Conservation (phyloP, 495 filamentous ascomycete genomes). For the Talaromyces liani region DNA sequence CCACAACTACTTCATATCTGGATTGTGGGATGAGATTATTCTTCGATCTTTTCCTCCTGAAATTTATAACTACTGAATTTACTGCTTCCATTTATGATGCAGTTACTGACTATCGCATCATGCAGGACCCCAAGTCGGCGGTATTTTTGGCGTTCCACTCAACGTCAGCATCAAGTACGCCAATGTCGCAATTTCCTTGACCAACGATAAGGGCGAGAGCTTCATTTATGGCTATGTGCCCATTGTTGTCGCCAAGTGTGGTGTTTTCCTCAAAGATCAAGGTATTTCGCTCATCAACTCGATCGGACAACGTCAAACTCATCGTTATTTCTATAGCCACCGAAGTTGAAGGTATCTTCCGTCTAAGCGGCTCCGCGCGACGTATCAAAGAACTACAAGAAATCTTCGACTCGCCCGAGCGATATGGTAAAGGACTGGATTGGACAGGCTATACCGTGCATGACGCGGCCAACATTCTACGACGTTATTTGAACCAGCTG, state of each 20-base stretch:
- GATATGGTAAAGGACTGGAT: constrained; percentile 93
- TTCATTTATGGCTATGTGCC: constrained; percentile 99
- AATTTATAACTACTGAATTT: background rate
- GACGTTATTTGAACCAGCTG: constrained; percentile 89
- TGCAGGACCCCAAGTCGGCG: constrained; percentile 19
- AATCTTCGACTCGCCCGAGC: constrained; percentile 88
- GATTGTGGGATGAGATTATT: background rate
- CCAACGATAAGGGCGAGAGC: constrained; percentile 81
- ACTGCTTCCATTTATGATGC: background rate
- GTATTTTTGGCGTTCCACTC: constrained; percentile 93
- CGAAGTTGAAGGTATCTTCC: constrained; percentile 95
- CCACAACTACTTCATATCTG: no score
- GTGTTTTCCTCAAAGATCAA: constrained; percentile 97
- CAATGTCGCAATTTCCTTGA: constrained; percentile 95
- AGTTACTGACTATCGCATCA: background rate
- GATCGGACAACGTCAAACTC: background rate
- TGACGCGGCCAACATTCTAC: constrained; percentile 94
- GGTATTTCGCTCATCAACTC: constrained; percentile 43
- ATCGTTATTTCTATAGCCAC: constrained; percentile 57
- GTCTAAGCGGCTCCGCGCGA: constrained; percentile 92
- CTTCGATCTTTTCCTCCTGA: background rate
- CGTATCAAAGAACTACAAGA: constrained; percentile 93
- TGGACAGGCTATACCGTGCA: constrained; percentile 99
- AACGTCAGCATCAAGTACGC: constrained; percentile 94
- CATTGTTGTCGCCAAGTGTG: constrained; percentile 97